Percentiles rank a stretch among this genome's conserved stretches.
phyloP scores from a whole-genome alignment of 495 filamentous ascomycete genomes.

The Penicillium roqueforti region DNA sequence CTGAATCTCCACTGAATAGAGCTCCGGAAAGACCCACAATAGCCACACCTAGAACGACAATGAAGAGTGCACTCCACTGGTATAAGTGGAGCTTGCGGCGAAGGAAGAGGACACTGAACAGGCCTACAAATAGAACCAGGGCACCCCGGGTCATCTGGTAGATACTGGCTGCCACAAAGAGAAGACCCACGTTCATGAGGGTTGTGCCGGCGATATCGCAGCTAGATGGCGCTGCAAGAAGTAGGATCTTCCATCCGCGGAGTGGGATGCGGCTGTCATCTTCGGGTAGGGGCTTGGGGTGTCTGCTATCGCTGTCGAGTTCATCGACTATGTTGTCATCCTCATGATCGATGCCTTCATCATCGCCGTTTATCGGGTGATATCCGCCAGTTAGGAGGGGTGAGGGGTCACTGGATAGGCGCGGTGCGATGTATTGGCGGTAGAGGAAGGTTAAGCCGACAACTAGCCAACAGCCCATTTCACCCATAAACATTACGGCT shows the following conservation, averaged over 20 bases:
- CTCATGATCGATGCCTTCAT: conserved; percentile 46
- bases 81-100: conserved; percentile 69
- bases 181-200: conserved; percentile 90
- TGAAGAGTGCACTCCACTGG: conserved; percentile 83
- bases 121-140: conserved; percentile 87
- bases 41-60: conserved; percentile 84
- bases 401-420: conserved; percentile 29
- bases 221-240: conserved; percentile 82
- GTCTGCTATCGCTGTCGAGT: conserved; percentile 32
- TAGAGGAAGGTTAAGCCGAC: conserved; percentile 63
- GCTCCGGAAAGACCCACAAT: conserved; percentile 86
- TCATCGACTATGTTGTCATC: conserved; percentile 35
- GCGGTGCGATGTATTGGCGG: conserved; percentile 48
- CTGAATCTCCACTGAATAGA: conserved; percentile 63
- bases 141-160: conserved; percentile 99
- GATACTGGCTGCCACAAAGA: conserved; percentile 90
- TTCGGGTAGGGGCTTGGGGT: conserved; percentile 46
- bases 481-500: conserved; percentile 89
- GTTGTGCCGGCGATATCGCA: conserved; percentile 95
- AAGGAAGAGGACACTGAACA: conserved; percentile 92
- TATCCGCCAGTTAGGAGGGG: conserved; percentile 59
- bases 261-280: conserved; percentile 53
- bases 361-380: conserved; percentile 50
- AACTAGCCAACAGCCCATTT: conserved; percentile 89
- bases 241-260: conserved; percentile 63